Conservation (phyloP, 1,284 basidiomycete species). For the Cutaneotrichosporon sp. region DNA sequence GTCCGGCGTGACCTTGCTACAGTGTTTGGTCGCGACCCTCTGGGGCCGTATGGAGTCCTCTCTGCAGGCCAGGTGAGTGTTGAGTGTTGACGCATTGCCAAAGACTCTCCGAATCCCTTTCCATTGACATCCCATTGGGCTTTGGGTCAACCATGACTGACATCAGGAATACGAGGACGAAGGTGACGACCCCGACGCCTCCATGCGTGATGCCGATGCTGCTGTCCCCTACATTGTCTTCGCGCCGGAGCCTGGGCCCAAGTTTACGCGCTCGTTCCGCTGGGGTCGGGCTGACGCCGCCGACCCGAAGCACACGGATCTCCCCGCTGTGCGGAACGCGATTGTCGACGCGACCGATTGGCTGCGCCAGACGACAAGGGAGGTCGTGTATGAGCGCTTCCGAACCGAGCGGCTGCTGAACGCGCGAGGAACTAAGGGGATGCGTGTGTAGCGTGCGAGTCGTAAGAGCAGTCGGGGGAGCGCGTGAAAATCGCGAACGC, state of each 20-base stretch:
- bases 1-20: conserved; percentile 28
- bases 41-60: conserved; percentile 16
- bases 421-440: background rate
- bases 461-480: no score
- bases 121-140: no score
- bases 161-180: conserved; percentile 1
- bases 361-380: conserved; percentile 32
- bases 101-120: no score
- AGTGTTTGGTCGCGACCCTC: conserved; percentile 18
- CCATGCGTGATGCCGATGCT: conserved; percentile 6
- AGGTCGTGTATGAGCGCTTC: conserved; percentile 43
- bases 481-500: no score
- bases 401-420: conserved; percentile 38
- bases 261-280: conserved; percentile 24
- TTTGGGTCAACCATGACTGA: background rate
- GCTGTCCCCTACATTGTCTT: conserved; percentile 26
- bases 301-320: conserved; percentile 31
- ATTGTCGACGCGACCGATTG: conserved; percentile 26
- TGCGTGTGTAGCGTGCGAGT: no score
- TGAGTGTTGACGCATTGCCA: no score
- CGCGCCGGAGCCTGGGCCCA: conserved; percentile 16
- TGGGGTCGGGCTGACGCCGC: conserved; percentile 39
- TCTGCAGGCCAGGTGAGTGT: conserved; percentile 13
- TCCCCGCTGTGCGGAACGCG: conserved; percentile 25
- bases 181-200: conserved; percentile 11